Evolutionary conservation across 106 monocot species (phyloP), one percentile per base, ranked within the genome.

Genomic region (Narthecium ossifragum): DNA sequence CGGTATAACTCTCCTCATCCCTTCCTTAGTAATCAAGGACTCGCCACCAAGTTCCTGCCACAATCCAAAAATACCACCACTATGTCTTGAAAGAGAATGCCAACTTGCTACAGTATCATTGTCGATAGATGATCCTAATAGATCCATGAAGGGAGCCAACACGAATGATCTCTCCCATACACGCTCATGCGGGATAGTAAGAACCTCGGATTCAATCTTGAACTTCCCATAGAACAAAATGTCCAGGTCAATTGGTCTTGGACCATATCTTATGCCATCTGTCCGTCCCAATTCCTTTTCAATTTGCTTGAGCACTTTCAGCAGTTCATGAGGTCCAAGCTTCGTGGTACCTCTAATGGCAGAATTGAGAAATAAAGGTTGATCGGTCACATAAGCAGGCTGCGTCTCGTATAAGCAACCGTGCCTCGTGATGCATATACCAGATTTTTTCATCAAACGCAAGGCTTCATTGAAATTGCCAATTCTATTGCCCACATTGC

Each of bases 121-220:
- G 53, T 74, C 75, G 55, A 52, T 59, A 22, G 68, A 80, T 68
- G 66, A 64, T 34, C 94, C 94, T 31, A 94, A 47, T 20, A 94
- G 70, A 71, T 94, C 94, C 0, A 94, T 59, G 40, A 94, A 82
- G 48, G 94, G 94, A 43, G 89, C 94, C 37, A 94, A 17, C 6
- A 94, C 94, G 61, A 94, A 94, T 3, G 94, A 73, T 70, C 94
- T 85, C 71, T 94, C 94, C 65, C 74, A 86, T 14, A 94, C 75
- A 57, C 88, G 78, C 51, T 79, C 73, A 70, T 93, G 93, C 24
- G 93, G 94, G 54, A 94, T 70, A 12, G 20, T 80, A 39, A 94
- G 79, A 64, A 26, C 45, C 52, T 86, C 83, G 5, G 89, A 78
- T 2, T 86, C 61, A 14, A 90, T 53, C 47, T 62, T 72, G 14